Conservation (phyloP, 371 early-diverging fungal species). For the Rhizopus arrhizus region DNA sequence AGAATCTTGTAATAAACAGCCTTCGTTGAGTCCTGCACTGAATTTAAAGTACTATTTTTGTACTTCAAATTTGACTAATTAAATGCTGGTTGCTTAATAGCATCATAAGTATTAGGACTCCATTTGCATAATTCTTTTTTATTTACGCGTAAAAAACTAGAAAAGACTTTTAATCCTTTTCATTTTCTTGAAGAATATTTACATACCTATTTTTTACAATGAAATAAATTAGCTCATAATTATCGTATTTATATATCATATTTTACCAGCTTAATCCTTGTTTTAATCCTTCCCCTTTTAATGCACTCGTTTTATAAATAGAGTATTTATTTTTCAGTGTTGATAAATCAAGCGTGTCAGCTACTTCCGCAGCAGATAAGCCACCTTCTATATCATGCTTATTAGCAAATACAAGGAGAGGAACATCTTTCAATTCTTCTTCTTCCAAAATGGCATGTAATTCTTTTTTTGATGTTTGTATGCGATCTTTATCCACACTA, state of each 20-base stretch:
- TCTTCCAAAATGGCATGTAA: constrained; percentile 87
- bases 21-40: too few relatives aligned
- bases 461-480: constrained; percentile 86
- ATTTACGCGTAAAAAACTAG: too few relatives aligned
- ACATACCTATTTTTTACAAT: constrained; percentile 41
- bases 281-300: constrained; percentile 92
- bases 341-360: constrained; percentile 84
- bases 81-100: too few relatives aligned
- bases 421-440: constrained; percentile 83
- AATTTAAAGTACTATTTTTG: too few relatives aligned
- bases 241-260: not conserved
- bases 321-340: constrained; percentile 85
- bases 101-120: too few relatives aligned
- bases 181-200: constrained; percentile 54
- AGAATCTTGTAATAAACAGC: too few relatives aligned
- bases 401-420: constrained; percentile 87
- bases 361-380: constrained; percentile 82
- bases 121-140: too few relatives aligned
- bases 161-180: constrained; percentile 18
- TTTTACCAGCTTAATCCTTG: constrained; percentile 86
- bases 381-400: constrained; percentile 93
- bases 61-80: too few relatives aligned
- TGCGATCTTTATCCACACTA: constrained; percentile 90
- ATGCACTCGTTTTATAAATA: constrained; percentile 93
- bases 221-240: not conserved